phyloP scores from a whole-genome alignment of 306 rosid genomes.

The Cucurbita argyrosperma region DNA sequence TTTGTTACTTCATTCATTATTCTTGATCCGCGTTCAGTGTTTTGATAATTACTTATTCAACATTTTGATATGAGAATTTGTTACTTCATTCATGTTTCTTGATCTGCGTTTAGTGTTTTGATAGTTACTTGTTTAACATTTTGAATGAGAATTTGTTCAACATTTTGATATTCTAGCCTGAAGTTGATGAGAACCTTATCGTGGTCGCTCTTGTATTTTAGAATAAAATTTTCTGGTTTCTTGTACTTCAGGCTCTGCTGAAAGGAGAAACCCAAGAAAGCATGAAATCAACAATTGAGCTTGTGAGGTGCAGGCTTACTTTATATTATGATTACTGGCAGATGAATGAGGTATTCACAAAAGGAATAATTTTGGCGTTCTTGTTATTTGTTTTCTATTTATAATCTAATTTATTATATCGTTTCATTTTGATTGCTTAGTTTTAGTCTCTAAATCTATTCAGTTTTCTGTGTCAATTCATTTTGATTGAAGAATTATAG shows the following conservation, averaged over 20 bases:
- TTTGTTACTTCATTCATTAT: no score
- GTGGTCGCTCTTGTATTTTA: not conserved
- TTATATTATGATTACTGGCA: conserved; percentile 85
- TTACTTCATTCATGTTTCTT: no score
- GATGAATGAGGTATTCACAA: conserved; percentile 71
- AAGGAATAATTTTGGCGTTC: conserved; percentile 6
- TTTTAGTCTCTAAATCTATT: not conserved
- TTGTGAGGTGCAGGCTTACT: conserved; percentile 80
- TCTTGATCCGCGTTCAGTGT: no score
- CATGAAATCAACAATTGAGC: conserved; percentile 37
- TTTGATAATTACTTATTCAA: no score
- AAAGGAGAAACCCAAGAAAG: conserved; percentile 33
- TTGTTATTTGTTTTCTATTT: not conserved
- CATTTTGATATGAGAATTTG: no score
- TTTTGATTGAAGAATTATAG: not conserved
- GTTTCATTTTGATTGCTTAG: not conserved
- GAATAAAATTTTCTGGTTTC: not conserved
- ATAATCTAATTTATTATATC: not conserved
- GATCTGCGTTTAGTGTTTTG: no score
- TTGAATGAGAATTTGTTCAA: no score
- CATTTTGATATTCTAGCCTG: not conserved
- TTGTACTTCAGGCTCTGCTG: conserved; percentile 36
- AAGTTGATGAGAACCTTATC: not conserved
- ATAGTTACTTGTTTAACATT: no score
- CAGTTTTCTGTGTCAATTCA: not conserved